These are phyloP conservation scores for Apiotrichum domesticum DNA, from an alignment of 1,284 basidiomycete genomes.

Conservation along the genomic window DNA sequence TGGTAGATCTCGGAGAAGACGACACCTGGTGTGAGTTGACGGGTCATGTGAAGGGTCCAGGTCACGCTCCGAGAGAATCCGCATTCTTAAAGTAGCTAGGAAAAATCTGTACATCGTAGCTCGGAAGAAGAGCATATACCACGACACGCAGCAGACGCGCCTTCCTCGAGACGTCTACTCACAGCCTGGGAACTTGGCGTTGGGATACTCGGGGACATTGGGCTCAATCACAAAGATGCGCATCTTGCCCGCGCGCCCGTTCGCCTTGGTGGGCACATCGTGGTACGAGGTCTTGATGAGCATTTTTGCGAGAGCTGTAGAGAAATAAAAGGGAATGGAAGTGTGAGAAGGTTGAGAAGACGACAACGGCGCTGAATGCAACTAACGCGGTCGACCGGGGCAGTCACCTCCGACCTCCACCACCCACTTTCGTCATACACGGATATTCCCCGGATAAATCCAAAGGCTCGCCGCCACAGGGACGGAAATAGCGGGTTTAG, in stretches of 20 bases:
- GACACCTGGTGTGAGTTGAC: slow-evolving; percentile 22
- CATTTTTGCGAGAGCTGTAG: slow-evolving; percentile 50
- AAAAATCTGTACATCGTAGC: too few relatives aligned
- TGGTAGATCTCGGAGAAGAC: slow-evolving; percentile 51
- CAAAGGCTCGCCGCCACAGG: too few relatives aligned
- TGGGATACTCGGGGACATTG: slow-evolving; percentile 44
- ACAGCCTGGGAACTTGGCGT: slow-evolving; percentile 48
- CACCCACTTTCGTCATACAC: not conserved
- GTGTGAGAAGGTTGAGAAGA: too few relatives aligned
- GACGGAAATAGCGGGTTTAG: too few relatives aligned
- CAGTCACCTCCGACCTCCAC: not conserved
- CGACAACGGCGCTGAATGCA: too few relatives aligned
- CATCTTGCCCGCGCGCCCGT: slow-evolving; percentile 59
- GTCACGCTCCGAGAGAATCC: too few relatives aligned
- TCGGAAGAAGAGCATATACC: too few relatives aligned
- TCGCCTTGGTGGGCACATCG: slow-evolving; percentile 64
- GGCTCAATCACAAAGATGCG: slow-evolving; percentile 54
- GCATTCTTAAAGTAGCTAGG: too few relatives aligned
- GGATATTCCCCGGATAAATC: too few relatives aligned
- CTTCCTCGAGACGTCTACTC: slow-evolving; percentile 2
- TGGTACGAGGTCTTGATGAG: slow-evolving; percentile 70
- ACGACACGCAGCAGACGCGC: not conserved
- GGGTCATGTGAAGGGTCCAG: too few relatives aligned
- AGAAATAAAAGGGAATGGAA: too few relatives aligned
- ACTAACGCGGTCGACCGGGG: too few relatives aligned